phyloP scores from a whole-genome alignment of 352 stramenopile species.

The Pseudoperonospora humuli region DNA sequence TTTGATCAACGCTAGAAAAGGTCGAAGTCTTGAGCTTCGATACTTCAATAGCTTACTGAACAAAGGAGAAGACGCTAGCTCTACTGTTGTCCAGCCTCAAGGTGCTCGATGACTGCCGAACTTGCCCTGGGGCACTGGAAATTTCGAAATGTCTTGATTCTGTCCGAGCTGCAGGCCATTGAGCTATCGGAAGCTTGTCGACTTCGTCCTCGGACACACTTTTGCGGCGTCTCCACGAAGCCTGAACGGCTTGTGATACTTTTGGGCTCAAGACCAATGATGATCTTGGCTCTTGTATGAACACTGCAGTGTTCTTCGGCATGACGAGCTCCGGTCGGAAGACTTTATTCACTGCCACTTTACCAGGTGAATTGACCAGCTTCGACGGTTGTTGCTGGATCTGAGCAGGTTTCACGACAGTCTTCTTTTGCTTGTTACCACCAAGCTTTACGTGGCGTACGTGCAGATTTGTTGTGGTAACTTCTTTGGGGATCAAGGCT shows the following conservation, averaged over 20 bases:
- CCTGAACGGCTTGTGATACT: conserved; percentile 28
- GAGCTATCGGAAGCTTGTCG: conserved; percentile 23
- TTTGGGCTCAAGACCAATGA: conserved; percentile 30
- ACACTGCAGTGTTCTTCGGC: conserved; percentile 10
- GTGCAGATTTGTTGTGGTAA: conserved; percentile 18
- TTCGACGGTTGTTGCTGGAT: conserved; percentile 1
- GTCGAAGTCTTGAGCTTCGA: background rate
- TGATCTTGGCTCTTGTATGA: conserved; percentile 1
- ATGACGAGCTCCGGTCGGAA: conserved; percentile 17
- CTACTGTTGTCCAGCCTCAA: conserved; percentile 20
- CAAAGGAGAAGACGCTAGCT: too few relatives aligned
- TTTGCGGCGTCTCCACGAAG: conserved; percentile 35
- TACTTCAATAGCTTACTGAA: conserved; percentile 11
- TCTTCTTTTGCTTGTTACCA: conserved; percentile 17
- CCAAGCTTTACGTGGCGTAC: conserved; percentile 16
- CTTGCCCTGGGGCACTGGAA: too few relatives aligned
- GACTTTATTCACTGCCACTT: conserved; percentile 13
- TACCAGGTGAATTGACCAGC: conserved; percentile 7
- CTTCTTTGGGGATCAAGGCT: conserved; percentile 30
- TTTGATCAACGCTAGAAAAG: too few relatives aligned
- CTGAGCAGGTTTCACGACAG: background rate
- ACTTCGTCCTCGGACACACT: conserved; percentile 13
- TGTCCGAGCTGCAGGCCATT: background rate
- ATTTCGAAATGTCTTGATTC: conserved; percentile 4
- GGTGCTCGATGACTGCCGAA: too few relatives aligned